Evolutionary conservation across 371 early-diverging fungal genomes (phyloP), one percentile per base, ranked within the genome.

Genomic region (Entomophthora muscae): DNA sequence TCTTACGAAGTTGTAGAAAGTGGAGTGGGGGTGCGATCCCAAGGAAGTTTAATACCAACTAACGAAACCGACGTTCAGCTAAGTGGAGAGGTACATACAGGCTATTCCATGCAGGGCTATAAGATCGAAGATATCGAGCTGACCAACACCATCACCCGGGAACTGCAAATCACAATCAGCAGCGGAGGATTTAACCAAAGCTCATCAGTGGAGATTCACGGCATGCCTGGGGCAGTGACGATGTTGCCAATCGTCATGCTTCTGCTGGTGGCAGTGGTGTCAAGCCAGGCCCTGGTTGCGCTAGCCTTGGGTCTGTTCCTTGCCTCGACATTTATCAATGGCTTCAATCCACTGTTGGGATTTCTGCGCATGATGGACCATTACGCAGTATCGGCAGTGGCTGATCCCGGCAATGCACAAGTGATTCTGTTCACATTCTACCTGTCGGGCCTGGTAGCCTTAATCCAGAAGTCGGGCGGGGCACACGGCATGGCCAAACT

Each of bases 381-480:
- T 32, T 64, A 64, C 42, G 32, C 52, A 12, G 32, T 64, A 5
- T 13, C 55, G 27, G 64, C 64, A n/a, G 31, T 64, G 42, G 24
- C 42, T 23, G 32, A 57, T 51, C 21, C 64, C 57, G 64, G 57
- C 28, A 55, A 64, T n/a, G 57, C 23, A 28, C 55, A 64, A 51
- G 52, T 64, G 5, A 31, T 64, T 10, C 29, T 64, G 5, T 64
- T 64, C 26, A 64, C 64, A 12, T 57, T 32, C 27, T 64, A 57
- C 64, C 33, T 64, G 2, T 55, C 64, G 12, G 64, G 64, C 27
- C 17, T 64, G 22, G 55, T 64, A 21, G 64, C 64, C 24, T 51
- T 64, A 26, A 64, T 64, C 42, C 64, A 64, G 30, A 55, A 57
- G 56, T 57, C 57, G 21, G 64, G 64, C 13, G 64, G 64, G 30